Evolutionary conservation across 345 rosid species (phyloP).

Genomic region (Salix suchowensis): DNA sequence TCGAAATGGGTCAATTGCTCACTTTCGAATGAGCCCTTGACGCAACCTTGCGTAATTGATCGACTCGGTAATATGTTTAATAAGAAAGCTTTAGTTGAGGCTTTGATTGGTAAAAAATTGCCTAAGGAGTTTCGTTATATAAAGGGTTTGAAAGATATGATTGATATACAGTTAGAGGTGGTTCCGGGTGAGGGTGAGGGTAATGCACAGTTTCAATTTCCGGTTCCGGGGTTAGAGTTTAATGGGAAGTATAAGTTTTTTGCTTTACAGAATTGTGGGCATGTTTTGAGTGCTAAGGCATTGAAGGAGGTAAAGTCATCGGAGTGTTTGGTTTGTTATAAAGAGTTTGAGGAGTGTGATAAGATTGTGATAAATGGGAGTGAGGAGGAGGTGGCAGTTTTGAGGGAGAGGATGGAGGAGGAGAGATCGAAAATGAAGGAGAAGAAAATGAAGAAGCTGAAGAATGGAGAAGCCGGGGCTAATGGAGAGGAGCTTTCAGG

Average conservation of each 20-base stretch:
- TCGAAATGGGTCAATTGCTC: slow-evolving; percentile 87
- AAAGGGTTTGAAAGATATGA: slow-evolving; percentile 79
- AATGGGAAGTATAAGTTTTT: slow-evolving; percentile 81
- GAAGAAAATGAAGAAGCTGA: slow-evolving; percentile 61
- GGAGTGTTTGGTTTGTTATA: slow-evolving; percentile 79
- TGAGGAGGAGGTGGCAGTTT: slow-evolving; percentile 61
- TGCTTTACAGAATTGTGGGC: slow-evolving; percentile 72
- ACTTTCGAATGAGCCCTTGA: slow-evolving; percentile 67
- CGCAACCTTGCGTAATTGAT: slow-evolving; percentile 82
- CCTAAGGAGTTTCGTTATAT: slow-evolving; percentile 67
- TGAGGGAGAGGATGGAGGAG: slow-evolving; percentile 73
- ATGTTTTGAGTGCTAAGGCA: slow-evolving; percentile 87
- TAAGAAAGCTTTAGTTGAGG: slow-evolving; percentile 74
- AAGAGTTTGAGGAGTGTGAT: slow-evolving; percentile 58
- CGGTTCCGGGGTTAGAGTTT: slow-evolving; percentile 70
- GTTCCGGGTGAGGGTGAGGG: slow-evolving; percentile 33
- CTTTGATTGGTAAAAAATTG: slow-evolving; percentile 58
- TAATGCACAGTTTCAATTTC: slow-evolving; percentile 65
- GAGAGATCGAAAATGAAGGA: slow-evolving; percentile 53
- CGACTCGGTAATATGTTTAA: slow-evolving; percentile 77
- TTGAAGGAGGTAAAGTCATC: slow-evolving; percentile 87
- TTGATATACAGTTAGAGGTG: slow-evolving; percentile 50
- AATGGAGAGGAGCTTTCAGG: slow-evolving; percentile 21
- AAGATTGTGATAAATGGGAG: slow-evolving; percentile 77
- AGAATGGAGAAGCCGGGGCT: slow-evolving; percentile 31